These are phyloP conservation scores for carrot (Daucus carota) DNA, from an alignment of 129 eudicot species.

Conservation along the genomic window DH1_v3.0 NC_030387.2:37721501-37722000, in stretches of 20 bases:
- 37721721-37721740: no score
- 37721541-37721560: no score
- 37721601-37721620: no score
- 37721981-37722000: slow-evolving; percentile 31
- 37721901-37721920: slow-evolving; percentile 7
- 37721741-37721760: not conserved
- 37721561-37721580: no score
- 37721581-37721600: no score
- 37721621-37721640: no score
- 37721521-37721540: no score
- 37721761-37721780: slow-evolving; percentile 8
- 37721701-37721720: not conserved
- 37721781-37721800: slow-evolving; percentile 1
- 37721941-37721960: slow-evolving; percentile 28
- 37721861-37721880: not conserved
- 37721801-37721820: slow-evolving; percentile 13
- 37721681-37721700: no score
- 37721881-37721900: slow-evolving; percentile 20
- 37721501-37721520: no score
- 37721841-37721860: slow-evolving; percentile 17
- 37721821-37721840: slow-evolving; percentile 12
- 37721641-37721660: no score
- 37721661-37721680: no score
- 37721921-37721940: slow-evolving; percentile 46
- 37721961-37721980: slow-evolving; percentile 17